Base-by-base conservation (phyloP, 352 stramenopile species). In the Globisporangium echinulatum region DNA sequence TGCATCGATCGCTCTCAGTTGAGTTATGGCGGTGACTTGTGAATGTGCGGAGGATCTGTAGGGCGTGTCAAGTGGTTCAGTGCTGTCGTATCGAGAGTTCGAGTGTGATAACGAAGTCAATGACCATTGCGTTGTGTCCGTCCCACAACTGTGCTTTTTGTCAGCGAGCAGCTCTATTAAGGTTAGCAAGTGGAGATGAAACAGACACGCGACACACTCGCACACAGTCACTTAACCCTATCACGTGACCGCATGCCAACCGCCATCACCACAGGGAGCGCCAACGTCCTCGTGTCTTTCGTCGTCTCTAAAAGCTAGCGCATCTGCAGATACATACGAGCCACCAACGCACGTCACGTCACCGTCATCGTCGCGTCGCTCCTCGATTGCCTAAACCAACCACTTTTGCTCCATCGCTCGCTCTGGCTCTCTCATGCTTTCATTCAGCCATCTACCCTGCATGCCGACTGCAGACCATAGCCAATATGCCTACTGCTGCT, bases 401-500 rank as follows among this genome's bases (percentile, higher is more conserved):
- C n/a, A 14, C 33, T 39, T 39, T 36, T 48, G 49, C 25, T 17
- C 15, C 44, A 5, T 46, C 47, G 37, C 39, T 42, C 54, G 25
- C 48, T 59, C 54, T 61, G 19, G 19, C 37, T 36, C 53, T 52
- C 11, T 43, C 37, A 10, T n/a, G 14, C 49, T 54, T 25, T 2
- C 14, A 14, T 55, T 13, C 14, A 40, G 14, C 50, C 19, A 55
- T 7, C 13, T 14, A 17, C 42, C 43, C 53, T 43, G 56, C 25
- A 33, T 33, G 25, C 25, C 25, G 25, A 33, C 25, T 33, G 25
- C 25, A 33, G 25, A 33, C 25, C 25, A 33, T 33, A 33, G 25
- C 25, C 25, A 33, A 33, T 33, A 33, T 43, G 59, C 69, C 88
- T 93, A 96, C 77, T 96, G 86, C 72, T 92, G 81, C 75, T 96